phyloP scores from a whole-genome alignment of 2,329 filamentous ascomycete species.

The Botrytis pseudocinerea region DNA sequence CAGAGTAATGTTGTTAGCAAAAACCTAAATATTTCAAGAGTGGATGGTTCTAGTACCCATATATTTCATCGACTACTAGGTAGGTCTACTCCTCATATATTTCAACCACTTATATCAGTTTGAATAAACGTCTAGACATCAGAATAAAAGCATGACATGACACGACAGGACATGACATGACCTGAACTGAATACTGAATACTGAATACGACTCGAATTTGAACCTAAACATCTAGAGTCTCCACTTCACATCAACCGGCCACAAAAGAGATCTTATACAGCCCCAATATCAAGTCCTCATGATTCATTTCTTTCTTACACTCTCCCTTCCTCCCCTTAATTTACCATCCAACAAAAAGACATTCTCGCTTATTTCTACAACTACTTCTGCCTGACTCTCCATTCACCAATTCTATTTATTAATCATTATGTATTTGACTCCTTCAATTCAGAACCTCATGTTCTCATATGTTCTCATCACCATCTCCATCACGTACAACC shows the following conservation, averaged over 20 bases:
- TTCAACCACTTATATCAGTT: not conserved
- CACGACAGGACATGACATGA: too few relatives aligned
- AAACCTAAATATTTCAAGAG: not conserved
- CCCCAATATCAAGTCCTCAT: not conserved
- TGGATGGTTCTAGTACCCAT: not conserved
- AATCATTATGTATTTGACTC: not conserved
- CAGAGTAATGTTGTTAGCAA: not conserved
- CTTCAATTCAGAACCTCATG: not conserved
- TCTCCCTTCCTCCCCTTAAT: not conserved
- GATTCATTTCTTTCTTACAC: not conserved
- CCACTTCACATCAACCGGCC: not conserved
- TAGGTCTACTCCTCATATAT: not conserved
- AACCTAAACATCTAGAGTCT: not conserved
- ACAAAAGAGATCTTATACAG: not conserved
- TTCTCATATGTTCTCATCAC: not conserved
- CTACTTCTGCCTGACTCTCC: not conserved
- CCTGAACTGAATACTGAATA: not conserved
- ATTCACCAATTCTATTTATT: not conserved
- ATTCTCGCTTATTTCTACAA: not conserved
- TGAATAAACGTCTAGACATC: not conserved
- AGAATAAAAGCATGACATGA: not conserved
- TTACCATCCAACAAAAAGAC: not conserved
- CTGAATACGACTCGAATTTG: not conserved
- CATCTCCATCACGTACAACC: not conserved
- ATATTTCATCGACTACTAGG: not conserved